Base-by-base conservation (phyloP, 2,329 filamentous ascomycete genomes). In the Alternaria triticina region DNA sequence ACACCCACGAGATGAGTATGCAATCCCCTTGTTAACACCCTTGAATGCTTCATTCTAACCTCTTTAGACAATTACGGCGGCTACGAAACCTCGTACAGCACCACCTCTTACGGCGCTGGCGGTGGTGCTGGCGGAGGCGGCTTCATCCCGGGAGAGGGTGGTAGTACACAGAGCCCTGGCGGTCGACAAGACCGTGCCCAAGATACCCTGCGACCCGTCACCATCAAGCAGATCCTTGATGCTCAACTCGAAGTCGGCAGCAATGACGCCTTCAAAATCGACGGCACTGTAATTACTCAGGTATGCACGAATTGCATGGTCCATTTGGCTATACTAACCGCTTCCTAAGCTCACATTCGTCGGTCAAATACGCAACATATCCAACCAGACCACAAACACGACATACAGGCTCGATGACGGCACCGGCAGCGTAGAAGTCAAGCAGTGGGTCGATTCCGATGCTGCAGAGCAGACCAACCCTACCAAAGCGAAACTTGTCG, bases 401-500 rank as follows among this genome's bases (percentile, higher is more conserved):
- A 97, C 93, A 49, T 97, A 96, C 86, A 92, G 90, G 75, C 85
- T 99, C 73, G 96, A 99, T 82, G 96, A 99, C 81, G 96, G 96
- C 78, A 99, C 96, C 1, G 94, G 93, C 64, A 86, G 90, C 65
- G 90, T 97, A 73, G 96, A 99, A 81, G 94, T 93, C 70, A 96
- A 96, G 84, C 90, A 91, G 79, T 97, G 92, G 91, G 86, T 92
- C 61, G 91, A 95, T 81, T 82, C 86, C 69, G 87, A 89, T 74
- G 76, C 81, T 64, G 69, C 80, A 74, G 81, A 86, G 43, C 74
- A 76, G 46, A 80, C 79, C 17, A 82, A 83, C 49, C 82, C 84
- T 44, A 59, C 57, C 57, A 85, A 84, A 67, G 78, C 83, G 20
- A 86, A 87, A 66, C 88, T 92, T 70, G 86, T 88, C 67, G 85